Conservation (phyloP, 805 yeast genomes). For the Saccharomycopsis capsularis region DNA sequence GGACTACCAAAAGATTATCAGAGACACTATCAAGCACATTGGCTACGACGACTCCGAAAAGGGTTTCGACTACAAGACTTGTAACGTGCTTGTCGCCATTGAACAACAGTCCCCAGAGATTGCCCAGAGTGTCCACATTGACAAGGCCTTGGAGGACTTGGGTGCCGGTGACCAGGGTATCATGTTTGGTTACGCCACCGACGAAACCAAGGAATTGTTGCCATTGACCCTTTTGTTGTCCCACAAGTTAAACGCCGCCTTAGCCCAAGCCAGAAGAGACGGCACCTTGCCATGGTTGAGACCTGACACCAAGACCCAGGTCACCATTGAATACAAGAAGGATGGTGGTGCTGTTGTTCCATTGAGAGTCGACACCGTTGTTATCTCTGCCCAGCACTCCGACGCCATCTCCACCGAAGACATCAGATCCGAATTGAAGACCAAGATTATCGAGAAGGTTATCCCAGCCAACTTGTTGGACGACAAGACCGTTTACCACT, state of each 20-base stretch:
- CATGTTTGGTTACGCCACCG: slow-evolving; percentile 99
- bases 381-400: slow-evolving; percentile 96
- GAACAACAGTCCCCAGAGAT: slow-evolving; percentile 99
- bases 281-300: slow-evolving; percentile 95
- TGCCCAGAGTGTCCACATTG: slow-evolving; percentile 98
- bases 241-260: slow-evolving; percentile 92
- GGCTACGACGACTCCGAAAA: slow-evolving; percentile 94
- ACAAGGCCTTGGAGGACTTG: slow-evolving; percentile 86
- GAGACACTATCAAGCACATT: slow-evolving; percentile 97
- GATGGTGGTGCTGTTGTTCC: slow-evolving; percentile 96
- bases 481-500: slow-evolving; percentile 93
- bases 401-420: slow-evolving; percentile 93
- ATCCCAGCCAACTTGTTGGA: slow-evolving; percentile 87
- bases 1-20: slow-evolving; percentile 95
- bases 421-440: slow-evolving; percentile 67
- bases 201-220: slow-evolving; percentile 95
- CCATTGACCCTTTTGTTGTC: slow-evolving; percentile 93
- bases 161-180: slow-evolving; percentile 99
- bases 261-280: slow-evolving; percentile 95
- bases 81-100: slow-evolving; percentile 97
- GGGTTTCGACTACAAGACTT: slow-evolving; percentile 98
- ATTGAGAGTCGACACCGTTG: slow-evolving; percentile 94
- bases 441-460: slow-evolving; percentile 84
- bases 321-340: slow-evolving; percentile 91
- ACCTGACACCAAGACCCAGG: slow-evolving; percentile 99